These are phyloP conservation scores for Solanum ossicruentum DNA, from an alignment of 257 asterid genomes.

Conservation along the genomic window DNA sequence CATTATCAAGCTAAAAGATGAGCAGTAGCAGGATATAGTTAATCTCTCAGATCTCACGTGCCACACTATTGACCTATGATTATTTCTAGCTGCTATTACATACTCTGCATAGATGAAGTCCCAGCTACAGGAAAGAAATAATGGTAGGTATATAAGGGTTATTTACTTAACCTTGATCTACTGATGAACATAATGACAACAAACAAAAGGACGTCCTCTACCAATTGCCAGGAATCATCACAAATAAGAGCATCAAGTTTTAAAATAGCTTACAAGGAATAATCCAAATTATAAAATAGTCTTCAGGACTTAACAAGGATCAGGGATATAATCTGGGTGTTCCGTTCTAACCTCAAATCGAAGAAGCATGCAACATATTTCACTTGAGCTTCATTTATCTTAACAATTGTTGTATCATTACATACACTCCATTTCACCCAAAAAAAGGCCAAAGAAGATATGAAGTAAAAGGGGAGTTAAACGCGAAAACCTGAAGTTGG, in stretches of 20 bases:
- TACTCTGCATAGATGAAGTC: conserved; percentile 97
- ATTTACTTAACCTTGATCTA: background rate
- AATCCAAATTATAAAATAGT: background rate
- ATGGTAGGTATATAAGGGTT: background rate
- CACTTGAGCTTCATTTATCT: background rate
- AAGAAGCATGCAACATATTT: background rate
- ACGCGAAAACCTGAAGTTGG: conserved; percentile 69
- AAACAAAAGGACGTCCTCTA: background rate
- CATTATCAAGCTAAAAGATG: background rate
- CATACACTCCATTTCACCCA: background rate
- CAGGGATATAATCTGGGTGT: background rate
- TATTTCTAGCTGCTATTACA: conserved; percentile 92
- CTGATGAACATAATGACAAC: background rate
- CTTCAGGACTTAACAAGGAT: background rate
- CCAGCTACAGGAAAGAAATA: conserved; percentile 53
- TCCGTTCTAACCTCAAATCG: background rate
- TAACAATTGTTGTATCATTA: background rate
- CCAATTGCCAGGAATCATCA: background rate
- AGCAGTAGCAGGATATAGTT: background rate
- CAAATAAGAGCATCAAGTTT: background rate
- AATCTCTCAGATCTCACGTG: conserved; percentile 37
- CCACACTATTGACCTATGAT: conserved; percentile 93
- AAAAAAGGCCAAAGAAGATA: background rate
- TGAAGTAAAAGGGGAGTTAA: background rate
- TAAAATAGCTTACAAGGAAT: background rate